Conservation (phyloP, 23 red algal species). For the Gracilaria domingensis region DNA sequence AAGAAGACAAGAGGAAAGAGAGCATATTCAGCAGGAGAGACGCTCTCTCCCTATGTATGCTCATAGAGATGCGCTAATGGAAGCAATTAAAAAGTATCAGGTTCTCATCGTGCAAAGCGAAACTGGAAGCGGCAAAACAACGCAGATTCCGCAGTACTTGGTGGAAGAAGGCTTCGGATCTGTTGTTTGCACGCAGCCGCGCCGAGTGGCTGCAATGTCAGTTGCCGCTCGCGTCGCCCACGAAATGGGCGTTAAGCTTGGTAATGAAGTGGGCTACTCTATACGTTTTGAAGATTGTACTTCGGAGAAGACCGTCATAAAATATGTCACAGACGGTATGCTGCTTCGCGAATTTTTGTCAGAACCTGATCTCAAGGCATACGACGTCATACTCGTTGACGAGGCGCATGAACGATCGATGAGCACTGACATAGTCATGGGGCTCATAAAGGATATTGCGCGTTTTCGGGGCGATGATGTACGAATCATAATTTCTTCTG, state of each 20-base stretch:
- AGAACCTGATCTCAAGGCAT: constrained; percentile 81
- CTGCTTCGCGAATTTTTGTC: constrained; percentile 89
- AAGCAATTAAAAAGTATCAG: constrained; percentile 71
- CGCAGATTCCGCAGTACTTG: constrained; percentile 89
- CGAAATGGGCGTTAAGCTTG: constrained; percentile 88
- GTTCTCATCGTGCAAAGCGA: constrained; percentile 85
- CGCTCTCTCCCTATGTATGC: constrained; percentile 71
- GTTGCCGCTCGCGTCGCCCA: constrained; percentile 93
- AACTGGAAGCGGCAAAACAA: constrained; percentile 95
- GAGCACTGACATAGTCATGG: constrained; percentile 94
- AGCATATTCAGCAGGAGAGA: constrained; percentile 43
- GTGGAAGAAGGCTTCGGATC: constrained; percentile 77
- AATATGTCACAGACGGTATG: constrained; percentile 98
- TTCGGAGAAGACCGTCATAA: constrained; percentile 81
- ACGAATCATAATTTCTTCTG: constrained; percentile 85
- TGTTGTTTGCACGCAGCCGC: constrained; percentile 89
- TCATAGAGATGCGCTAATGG: constrained; percentile 63
- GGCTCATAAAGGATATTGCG: constrained; percentile 86
- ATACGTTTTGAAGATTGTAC: constrained; percentile 99
- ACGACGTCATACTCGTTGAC: constrained; percentile 92
- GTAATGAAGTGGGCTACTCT: constrained; percentile 91
- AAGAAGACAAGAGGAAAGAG: constrained; percentile 25
- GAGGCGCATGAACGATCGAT: constrained; percentile 98
- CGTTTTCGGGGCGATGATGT: constrained; percentile 81
- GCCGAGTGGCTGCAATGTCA: constrained; percentile 95